phyloP scores from a whole-genome alignment of 257 asterid species.

The Lavandula angustifolia region DNA sequence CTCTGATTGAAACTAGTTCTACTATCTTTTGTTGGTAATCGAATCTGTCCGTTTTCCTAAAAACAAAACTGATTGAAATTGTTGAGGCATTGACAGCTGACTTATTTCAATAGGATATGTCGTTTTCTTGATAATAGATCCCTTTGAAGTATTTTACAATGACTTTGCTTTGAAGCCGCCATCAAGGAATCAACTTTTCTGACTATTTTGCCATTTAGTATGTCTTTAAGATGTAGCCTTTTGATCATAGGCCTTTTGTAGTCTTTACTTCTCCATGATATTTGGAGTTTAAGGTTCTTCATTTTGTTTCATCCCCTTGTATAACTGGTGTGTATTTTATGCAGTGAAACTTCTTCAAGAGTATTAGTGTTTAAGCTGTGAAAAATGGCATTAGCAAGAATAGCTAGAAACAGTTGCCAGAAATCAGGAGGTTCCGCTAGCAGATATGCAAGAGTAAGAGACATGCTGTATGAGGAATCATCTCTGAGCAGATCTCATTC shows the following conservation, averaged over 20 bases:
- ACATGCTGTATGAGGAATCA: constrained; percentile 29
- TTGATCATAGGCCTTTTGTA: constrained; percentile 2
- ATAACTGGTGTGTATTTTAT: constrained; percentile 9
- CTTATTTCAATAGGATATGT: neutral
- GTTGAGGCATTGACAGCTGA: constrained; percentile 19
- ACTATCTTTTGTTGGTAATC: neutral
- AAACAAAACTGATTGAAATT: neutral
- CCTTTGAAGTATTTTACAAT: constrained; percentile 24
- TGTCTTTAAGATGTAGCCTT: constrained; percentile 25
- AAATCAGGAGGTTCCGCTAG: constrained; percentile 48
- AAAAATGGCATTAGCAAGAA: constrained; percentile 73
- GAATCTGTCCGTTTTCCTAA: neutral
- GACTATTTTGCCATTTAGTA: neutral
- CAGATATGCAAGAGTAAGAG: constrained; percentile 33
- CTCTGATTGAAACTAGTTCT: neutral
- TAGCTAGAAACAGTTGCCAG: constrained; percentile 59
- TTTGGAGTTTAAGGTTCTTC: constrained; percentile 28
- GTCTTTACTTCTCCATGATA: constrained; percentile 30
- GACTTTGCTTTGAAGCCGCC: constrained; percentile 41
- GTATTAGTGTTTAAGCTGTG: too few relatives aligned
- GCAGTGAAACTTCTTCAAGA: constrained; percentile 14
- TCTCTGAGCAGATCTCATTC: constrained; percentile 33
- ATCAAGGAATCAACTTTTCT: constrained; percentile 24
- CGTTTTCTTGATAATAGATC: constrained; percentile 38
- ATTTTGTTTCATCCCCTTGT: constrained; percentile 13